Percentiles rank a stretch among this genome's conserved stretches.
phyloP scores from a whole-genome alignment of 2,329 filamentous ascomycete species.

The Sporothrix pallida region DNA sequence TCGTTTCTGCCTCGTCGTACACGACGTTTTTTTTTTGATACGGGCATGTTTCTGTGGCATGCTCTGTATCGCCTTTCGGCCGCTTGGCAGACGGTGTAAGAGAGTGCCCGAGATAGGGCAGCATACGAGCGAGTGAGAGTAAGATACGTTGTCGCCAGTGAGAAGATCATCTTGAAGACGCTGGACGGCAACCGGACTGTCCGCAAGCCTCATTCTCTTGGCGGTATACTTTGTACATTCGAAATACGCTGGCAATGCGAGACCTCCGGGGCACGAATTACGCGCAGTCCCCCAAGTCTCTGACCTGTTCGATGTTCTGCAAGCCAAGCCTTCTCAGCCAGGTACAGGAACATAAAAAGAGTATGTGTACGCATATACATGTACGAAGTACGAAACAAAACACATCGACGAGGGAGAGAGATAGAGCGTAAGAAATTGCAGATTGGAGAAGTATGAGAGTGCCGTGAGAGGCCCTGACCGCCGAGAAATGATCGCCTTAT shows the following conservation, averaged over 20 bases:
- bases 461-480: neutral
- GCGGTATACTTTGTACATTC: neutral
- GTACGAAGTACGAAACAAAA: neutral
- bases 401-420: neutral
- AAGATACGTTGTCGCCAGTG: too few relatives aligned
- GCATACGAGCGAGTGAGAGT: too few relatives aligned
- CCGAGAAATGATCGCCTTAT: constrained; percentile 15
- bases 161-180: too few relatives aligned
- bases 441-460: neutral
- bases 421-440: neutral
- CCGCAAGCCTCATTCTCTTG: constrained; percentile 21
- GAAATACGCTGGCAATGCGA: neutral
- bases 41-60: constrained; percentile 18
- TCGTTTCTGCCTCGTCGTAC: constrained; percentile 7
- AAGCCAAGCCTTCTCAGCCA: neutral
- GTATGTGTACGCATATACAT: neutral
- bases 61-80: constrained; percentile 23
- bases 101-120: neutral
- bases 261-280: neutral
- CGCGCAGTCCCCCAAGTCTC: neutral
- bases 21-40: constrained; percentile 14
- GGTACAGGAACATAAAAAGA: neutral
- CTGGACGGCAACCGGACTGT: neutral
- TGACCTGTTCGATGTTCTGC: neutral
- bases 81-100: constrained; percentile 24